A percentile compares a stretch with the other conserved stretches of the same genome.
Conservation (phyloP, 192 early-diverging fungal species). For the Geosiphon pyriformis region DNA sequence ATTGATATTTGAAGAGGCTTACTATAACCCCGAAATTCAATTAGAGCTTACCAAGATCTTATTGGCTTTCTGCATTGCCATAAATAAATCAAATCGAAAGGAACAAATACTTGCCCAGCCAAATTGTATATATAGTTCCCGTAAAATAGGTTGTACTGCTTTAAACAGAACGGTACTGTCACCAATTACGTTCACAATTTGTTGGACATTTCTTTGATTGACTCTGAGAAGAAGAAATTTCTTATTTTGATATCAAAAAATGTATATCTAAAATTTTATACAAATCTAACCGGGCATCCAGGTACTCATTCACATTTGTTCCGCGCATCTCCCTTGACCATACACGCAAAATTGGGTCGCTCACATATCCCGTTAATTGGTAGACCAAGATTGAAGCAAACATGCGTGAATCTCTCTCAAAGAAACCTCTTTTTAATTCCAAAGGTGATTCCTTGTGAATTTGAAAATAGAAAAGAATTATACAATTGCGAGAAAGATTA, state of each 20-base stretch:
- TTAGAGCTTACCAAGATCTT: slow-evolving; percentile 15
- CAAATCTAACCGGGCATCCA: slow-evolving; percentile 4
- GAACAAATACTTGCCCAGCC: slow-evolving; percentile 18
- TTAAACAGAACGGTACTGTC: slow-evolving; percentile 7
- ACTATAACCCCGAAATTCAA: no score
- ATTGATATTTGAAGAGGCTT: neutral
- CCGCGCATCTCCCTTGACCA: slow-evolving; percentile 14
- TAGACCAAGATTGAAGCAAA: neutral
- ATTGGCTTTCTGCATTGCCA: slow-evolving; percentile 20
- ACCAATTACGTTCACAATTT: slow-evolving; percentile 2
- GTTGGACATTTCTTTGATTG: slow-evolving; percentile 1
- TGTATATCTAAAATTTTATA: neutral
- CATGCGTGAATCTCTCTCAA: neutral
- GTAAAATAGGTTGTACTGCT: neutral
- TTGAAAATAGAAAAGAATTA: slow-evolving; percentile 1
- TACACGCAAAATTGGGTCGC: neutral
- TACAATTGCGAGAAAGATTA: neutral
- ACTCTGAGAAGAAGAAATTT: neutral
- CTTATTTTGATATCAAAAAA: neutral
- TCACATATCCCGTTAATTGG: neutral
- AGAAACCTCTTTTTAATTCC: slow-evolving; percentile 14
- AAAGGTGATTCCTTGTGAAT: slow-evolving; percentile 19
- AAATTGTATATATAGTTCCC: slow-evolving; percentile 6
- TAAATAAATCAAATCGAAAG: slow-evolving; percentile 20
- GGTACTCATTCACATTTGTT: slow-evolving; percentile 1